Conservation (phyloP, 2,329 filamentous ascomycete genomes). For the Hymenotorrendiella dingleyae region DNA sequence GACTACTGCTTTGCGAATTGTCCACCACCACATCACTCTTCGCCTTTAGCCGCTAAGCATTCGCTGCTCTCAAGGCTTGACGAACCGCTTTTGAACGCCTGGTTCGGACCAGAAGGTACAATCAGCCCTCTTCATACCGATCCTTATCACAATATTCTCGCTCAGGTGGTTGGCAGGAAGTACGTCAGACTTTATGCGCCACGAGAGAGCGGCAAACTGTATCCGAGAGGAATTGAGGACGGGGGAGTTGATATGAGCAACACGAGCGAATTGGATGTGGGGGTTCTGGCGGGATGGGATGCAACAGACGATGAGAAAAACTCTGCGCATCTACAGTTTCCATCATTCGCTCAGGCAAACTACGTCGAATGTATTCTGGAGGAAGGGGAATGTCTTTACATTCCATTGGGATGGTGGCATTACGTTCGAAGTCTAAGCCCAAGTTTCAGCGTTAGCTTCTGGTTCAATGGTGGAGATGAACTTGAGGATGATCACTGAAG, state of each 20-base stretch:
- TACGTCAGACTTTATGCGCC: conserved; percentile 88
- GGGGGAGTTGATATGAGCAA: conserved; percentile 85
- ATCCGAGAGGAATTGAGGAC: conserved; percentile 55
- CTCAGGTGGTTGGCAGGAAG: conserved; percentile 84
- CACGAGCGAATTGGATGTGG: conserved; percentile 75
- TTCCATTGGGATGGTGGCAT: conserved; percentile 97
- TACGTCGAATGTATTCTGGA: conserved; percentile 69
- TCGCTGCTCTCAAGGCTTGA: conserved; percentile 37
- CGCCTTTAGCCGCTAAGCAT: conserved; percentile 38
- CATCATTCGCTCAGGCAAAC: conserved; percentile 15
- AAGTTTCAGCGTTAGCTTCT: conserved; percentile 94
- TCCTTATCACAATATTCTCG: conserved; percentile 86
- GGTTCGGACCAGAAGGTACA: conserved; percentile 83
- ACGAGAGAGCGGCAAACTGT: conserved; percentile 48
- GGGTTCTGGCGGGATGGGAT: conserved; percentile 59
- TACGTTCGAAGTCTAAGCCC: conserved; percentile 81
- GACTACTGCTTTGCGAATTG: conserved; percentile 77
- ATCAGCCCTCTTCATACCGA: conserved; percentile 93
- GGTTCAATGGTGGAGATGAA: conserved; percentile 59
- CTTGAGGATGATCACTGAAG: background rate
- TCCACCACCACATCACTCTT: conserved; percentile 46
- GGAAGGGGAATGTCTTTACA: conserved; percentile 80
- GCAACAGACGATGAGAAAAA: conserved; percentile 17
- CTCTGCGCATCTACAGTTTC: conserved; percentile 18
- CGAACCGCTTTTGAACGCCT: conserved; percentile 75